Percentiles rank a stretch among this genome's conserved stretches.
These are phyloP conservation scores for Ogataea nonfermentans DNA, from an alignment of 805 yeast genomes.

Conservation along the genomic window DNA sequence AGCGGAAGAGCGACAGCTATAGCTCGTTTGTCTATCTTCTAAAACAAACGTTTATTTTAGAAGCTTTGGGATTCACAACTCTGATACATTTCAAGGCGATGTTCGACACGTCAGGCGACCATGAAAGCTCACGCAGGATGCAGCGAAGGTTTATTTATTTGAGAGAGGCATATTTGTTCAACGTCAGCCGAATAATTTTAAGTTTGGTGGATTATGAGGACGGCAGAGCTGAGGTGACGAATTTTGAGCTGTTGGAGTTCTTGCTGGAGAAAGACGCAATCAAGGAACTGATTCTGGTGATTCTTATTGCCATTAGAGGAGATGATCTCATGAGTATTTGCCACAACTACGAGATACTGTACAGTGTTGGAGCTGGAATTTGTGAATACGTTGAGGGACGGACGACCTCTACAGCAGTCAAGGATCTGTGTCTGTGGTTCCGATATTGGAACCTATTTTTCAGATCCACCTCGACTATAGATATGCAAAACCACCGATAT, in stretches of 20 bases:
- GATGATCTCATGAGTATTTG: conserved; percentile 32
- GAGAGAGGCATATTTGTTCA: conserved; percentile 26
- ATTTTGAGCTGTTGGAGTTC: conserved; percentile 18
- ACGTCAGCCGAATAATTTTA: conserved; percentile 22
- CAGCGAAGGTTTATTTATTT: conserved; percentile 27
- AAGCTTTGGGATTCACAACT: conserved; percentile 28
- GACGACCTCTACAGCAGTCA: conserved; percentile 20
- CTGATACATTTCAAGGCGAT: conserved; percentile 24
- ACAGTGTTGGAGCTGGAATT: conserved; percentile 26
- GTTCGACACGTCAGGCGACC: conserved; percentile 29
- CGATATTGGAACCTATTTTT: conserved; percentile 38
- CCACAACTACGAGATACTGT: conserved; percentile 26
- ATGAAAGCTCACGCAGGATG: conserved; percentile 25
- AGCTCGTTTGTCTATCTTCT: conserved; percentile 20
- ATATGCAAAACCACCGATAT: conserved; percentile 45
- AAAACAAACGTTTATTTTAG: conserved; percentile 27
- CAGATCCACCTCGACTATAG: conserved; percentile 49
- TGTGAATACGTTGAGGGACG: conserved; percentile 15
- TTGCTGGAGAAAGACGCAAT: conserved; percentile 24
- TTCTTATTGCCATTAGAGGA: conserved; percentile 30
- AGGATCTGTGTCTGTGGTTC: conserved; percentile 30
- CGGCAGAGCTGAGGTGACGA: conserved; percentile 8
- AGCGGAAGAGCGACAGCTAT: conserved; percentile 11
- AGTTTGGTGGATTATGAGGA: conserved; percentile 16
- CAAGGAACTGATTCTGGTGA: conserved; percentile 26